A percentile compares a stretch with the other conserved stretches of the same genome.
phyloP scores from a whole-genome alignment of 495 filamentous ascomycete species.

The Hypoxylon subgilvum region DNA sequence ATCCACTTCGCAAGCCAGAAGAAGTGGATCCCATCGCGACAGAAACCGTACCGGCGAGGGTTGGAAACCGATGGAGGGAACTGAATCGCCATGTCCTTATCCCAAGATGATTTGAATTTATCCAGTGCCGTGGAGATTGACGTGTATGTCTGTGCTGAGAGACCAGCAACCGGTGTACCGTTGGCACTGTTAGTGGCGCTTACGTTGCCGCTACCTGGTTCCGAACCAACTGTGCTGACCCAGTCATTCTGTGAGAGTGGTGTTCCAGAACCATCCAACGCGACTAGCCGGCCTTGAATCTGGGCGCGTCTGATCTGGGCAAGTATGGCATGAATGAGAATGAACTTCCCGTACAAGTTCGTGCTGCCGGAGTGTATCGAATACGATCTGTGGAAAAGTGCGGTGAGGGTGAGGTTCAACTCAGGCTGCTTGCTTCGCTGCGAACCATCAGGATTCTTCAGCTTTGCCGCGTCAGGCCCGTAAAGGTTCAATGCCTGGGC shows the following conservation, averaged over 20 bases:
- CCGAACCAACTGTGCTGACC: constrained; percentile 46
- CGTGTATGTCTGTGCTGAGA: constrained; percentile 45
- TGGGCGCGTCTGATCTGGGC: constrained; percentile 56
- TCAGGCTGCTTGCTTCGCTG: constrained; percentile 64
- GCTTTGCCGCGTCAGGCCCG: constrained; percentile 51
- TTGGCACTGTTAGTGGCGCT: constrained; percentile 52
- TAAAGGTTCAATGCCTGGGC: constrained; percentile 65
- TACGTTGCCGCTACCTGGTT: constrained; percentile 25
- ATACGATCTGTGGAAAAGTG: constrained; percentile 57
- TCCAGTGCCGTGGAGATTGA: constrained; percentile 56
- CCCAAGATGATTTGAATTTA: constrained; percentile 71
- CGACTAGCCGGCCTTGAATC: constrained; percentile 41
- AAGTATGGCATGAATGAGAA: constrained; percentile 69
- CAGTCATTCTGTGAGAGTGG: constrained; percentile 58
- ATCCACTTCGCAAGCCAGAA: constrained; percentile 67
- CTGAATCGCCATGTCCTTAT: constrained; percentile 66
- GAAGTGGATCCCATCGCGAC: constrained; percentile 68
- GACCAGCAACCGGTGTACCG: constrained; percentile 55
- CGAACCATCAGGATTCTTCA: constrained; percentile 62
- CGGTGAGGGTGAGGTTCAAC: constrained; percentile 59
- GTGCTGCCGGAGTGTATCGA: constrained; percentile 62
- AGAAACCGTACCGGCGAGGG: constrained; percentile 64
- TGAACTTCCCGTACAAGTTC: constrained; percentile 71
- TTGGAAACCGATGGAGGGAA: constrained; percentile 58
- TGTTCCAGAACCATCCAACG: constrained; percentile 47